Evolutionary conservation across 352 stramenopile genomes (phyloP), one percentile per base, ranked within the genome.

Genomic region (Phytopythium aichiense): DNA sequence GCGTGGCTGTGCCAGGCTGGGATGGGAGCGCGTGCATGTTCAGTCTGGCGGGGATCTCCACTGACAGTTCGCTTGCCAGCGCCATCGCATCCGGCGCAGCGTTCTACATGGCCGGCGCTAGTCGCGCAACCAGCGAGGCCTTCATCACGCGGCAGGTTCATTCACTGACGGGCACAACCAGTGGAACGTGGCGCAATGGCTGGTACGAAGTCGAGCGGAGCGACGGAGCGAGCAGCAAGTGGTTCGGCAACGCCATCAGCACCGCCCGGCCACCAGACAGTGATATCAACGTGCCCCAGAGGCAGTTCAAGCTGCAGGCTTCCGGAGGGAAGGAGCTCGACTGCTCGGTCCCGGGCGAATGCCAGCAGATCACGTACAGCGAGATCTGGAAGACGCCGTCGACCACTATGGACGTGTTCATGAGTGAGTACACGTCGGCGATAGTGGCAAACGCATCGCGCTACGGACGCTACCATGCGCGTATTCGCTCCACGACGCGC

Each of bases 1-100:
- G 64, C 22, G 73, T 68, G 38, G 63, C 60, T 4, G 59, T 77
- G 1, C 72, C 72, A 0, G 64, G 63, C 0, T 53, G 54, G 22
- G 63, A 77, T 43, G 72, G 72, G 15, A 64, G 54, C 13, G 69
- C 72, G 13, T 79, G 72, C 48, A 58, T 71, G 2, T 67, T 79
- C 54, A 64, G 58, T 0, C 59, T 79, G 2, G 25, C 60, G 9
- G 68, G 66, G 0, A 16, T 16, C 20, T 12, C 6, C 43, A 60
- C 11, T 0, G 48, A 54, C 7, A 52, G n/a, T 73, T 68, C 45
- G 53, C 68, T 16, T 30, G 43, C 15, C 23, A 56, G 16, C 54
- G 63, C 13, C 20, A 60, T 37, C 60, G 52, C 4, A 46, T 25
- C 33, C 43, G 58, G 7, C 38, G 63, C 28, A 0, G 22, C 28